These are phyloP conservation scores for Urostyla sp. DNA, from an alignment of 73 alveolate species.

Conservation along the genomic window DNA sequence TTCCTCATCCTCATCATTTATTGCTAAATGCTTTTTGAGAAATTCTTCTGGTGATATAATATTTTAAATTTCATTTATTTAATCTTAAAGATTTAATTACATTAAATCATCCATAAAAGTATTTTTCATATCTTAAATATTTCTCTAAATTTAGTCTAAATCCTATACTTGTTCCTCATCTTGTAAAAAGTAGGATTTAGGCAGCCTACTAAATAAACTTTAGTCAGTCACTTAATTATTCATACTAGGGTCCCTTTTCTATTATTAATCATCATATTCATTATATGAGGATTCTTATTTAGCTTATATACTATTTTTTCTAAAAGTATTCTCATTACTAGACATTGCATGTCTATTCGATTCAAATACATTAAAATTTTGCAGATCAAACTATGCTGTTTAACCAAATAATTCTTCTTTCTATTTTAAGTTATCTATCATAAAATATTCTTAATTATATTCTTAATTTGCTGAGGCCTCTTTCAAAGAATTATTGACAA, in stretches of 20 bases:
- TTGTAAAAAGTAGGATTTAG: slow-evolving; percentile 27
- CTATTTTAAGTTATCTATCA: too few relatives aligned
- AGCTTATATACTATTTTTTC: too few relatives aligned
- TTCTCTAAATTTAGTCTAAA: background rate
- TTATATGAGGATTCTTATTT: slow-evolving; percentile 7
- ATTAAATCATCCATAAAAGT: slow-evolving; percentile 10
- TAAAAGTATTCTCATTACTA: too few relatives aligned
- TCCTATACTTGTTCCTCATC: slow-evolving; percentile 28
- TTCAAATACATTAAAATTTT: slow-evolving; percentile 27
- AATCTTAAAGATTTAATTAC: slow-evolving; percentile 6
- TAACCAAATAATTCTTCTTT: too few relatives aligned
- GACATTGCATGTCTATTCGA: background rate
- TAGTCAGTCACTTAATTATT: slow-evolving; percentile 11
- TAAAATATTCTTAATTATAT: too few relatives aligned
- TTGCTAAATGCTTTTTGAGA: slow-evolving; percentile 22
- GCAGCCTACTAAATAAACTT: slow-evolving; percentile 15
- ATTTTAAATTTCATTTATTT: slow-evolving; percentile 19
- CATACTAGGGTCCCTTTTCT: background rate
- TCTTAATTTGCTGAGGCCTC: too few relatives aligned
- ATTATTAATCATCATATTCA: background rate
- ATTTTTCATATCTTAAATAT: slow-evolving; percentile 4
- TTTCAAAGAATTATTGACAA: too few relatives aligned
- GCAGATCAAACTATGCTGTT: slow-evolving; percentile 21
- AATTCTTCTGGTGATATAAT: slow-evolving; percentile 42
- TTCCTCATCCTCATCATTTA: background rate